Evolutionary conservation across 1,284 basidiomycete species (phyloP).

Genomic region (Tetrapyrgos nigripes): DNA sequence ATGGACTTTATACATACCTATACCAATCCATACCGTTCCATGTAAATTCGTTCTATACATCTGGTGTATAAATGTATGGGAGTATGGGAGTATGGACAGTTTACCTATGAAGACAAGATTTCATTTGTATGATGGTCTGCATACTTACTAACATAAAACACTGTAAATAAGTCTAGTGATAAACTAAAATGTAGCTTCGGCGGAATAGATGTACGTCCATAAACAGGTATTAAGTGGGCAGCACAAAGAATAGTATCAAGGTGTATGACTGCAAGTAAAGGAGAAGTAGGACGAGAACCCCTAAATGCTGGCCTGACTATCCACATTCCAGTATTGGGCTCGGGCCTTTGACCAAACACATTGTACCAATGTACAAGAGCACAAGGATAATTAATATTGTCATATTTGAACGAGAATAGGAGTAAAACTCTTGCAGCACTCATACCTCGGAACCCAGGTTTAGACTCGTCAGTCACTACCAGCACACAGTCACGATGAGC

Average conservation of each 20-base stretch:
- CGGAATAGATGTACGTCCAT: conserved; percentile 14
- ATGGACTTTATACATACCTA: no score
- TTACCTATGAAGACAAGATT: no score
- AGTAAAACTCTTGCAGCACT: conserved; percentile 12
- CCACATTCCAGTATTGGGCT: conserved; percentile 23
- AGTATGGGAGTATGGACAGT: no score
- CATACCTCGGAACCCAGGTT: conserved; percentile 17
- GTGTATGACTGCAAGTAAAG: no score
- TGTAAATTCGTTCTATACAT: no score
- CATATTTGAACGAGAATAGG: conserved; percentile 21
- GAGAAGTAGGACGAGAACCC: no score
- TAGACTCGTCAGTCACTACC: conserved; percentile 10
- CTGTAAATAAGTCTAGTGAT: conserved; percentile 15
- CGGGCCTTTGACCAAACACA: conserved; percentile 1
- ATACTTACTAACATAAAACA: conserved; percentile 26
- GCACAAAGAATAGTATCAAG: conserved; percentile 24
- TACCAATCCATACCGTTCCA: no score
- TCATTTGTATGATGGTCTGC: no score
- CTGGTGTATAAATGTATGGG: no score
- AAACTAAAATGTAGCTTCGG: conserved; percentile 4
- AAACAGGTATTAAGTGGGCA: conserved; percentile 25
- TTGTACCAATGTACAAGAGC: conserved; percentile 24
- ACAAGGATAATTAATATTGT: conserved; percentile 12
- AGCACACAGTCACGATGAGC: conserved; percentile 31
- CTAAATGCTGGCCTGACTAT: conserved; percentile 11